These are phyloP conservation scores for Fraxinus angustifolia DNA, from an alignment of 305 asterid species.

Conservation along the genomic window DNA sequence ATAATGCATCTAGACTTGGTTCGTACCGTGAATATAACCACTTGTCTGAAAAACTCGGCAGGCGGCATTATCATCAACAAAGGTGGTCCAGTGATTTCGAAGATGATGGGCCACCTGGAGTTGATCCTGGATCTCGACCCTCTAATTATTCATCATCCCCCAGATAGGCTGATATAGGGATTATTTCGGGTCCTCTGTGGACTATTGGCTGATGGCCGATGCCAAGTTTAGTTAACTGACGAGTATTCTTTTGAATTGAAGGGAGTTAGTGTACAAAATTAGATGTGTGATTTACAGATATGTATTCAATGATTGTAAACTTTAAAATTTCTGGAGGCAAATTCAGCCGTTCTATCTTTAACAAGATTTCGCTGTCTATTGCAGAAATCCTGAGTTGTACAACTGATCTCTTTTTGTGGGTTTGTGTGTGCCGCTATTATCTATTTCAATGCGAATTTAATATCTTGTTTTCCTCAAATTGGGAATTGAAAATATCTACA, in stretches of 20 bases:
- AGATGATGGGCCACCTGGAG: conserved; percentile 76
- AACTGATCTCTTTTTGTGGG: not conserved
- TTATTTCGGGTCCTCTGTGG: not conserved
- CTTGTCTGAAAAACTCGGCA: conserved; percentile 27
- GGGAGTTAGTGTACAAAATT: not conserved
- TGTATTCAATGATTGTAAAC: not conserved
- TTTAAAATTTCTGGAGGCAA: not conserved
- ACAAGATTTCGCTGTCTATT: not conserved
- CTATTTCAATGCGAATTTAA: not conserved
- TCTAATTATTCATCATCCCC: conserved; percentile 46
- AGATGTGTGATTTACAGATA: not conserved
- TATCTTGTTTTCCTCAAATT: not conserved
- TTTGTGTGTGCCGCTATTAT: not conserved
- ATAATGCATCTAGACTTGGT: conserved; percentile 32
- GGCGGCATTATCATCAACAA: conserved; percentile 29
- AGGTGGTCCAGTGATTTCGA: conserved; percentile 34
- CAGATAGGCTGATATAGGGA: conserved; percentile 27
- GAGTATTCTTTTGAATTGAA: not conserved
- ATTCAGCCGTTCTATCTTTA: not conserved
- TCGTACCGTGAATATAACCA: conserved; percentile 42
- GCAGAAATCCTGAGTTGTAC: not conserved
- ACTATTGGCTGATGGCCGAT: not conserved
- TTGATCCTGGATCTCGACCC: conserved; percentile 66
- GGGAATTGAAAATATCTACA: not conserved
- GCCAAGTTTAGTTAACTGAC: not conserved